Evolutionary conservation across 768 basidiomycete genomes (phyloP).

Genomic region (Trametes cingulata): DNA sequence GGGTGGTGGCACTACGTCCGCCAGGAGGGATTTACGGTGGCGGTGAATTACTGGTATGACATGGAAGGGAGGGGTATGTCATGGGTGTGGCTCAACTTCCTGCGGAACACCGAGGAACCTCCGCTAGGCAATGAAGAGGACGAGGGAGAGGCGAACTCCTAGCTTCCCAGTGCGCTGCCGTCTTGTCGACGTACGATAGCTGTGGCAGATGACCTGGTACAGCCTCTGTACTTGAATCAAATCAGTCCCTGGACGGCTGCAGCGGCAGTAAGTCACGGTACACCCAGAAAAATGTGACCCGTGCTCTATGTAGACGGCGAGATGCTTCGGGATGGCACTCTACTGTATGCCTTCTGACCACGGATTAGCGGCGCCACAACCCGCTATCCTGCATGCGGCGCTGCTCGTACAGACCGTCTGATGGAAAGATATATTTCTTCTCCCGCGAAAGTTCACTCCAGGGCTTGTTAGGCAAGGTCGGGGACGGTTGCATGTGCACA

Average conservation of each 20-base stretch:
- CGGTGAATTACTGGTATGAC: constrained; percentile 91
- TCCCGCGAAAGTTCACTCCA: constrained; percentile 13
- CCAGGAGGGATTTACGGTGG: constrained; percentile 65
- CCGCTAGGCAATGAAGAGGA: constrained; percentile 40
- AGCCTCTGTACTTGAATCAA: too few species aligned
- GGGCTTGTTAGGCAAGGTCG: not conserved
- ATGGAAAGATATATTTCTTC: constrained; percentile 3
- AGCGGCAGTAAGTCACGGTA: too few species aligned
- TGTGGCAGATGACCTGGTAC: too few species aligned
- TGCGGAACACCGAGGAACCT: constrained; percentile 44
- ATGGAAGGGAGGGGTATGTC: constrained; percentile 69
- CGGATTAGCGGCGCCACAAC: too few species aligned
- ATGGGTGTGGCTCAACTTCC: constrained; percentile 68
- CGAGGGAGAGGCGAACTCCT: not conserved
- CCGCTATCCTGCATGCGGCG: not conserved
- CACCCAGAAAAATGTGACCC: not conserved
- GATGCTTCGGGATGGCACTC: too few species aligned
- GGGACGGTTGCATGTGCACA: not conserved
- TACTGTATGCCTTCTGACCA: too few species aligned
- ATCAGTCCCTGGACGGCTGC: too few species aligned
- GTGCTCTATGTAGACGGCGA: too few species aligned
- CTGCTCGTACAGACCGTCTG: not conserved
- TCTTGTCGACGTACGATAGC: too few species aligned
- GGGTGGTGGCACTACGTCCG: constrained; percentile 94
- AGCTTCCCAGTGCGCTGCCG: not conserved